Evolutionary conservation across 1,139 yeast genomes (phyloP).

Genomic region (Candida sp.): DNA sequence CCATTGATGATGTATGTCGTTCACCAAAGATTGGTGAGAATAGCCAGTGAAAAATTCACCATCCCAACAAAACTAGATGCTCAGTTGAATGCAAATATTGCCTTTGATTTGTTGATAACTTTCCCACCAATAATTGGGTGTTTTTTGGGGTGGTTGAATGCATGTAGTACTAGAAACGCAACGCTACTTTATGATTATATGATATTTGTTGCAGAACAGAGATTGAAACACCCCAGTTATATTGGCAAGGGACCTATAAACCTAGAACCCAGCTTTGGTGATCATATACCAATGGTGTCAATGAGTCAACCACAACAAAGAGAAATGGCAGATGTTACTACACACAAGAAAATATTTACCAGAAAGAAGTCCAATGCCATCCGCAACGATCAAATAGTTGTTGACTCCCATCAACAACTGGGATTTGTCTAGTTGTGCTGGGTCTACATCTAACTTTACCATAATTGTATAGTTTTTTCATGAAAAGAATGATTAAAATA

Average conservation of each 20-base stretch:
- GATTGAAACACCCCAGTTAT: conserved; percentile 20
- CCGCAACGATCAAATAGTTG: conserved; percentile 11
- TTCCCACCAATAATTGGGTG: conserved; percentile 80
- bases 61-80: conserved; percentile 61
- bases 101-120: conserved; percentile 68
- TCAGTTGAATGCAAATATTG: conserved; percentile 71
- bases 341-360: background rate
- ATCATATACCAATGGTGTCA: background rate
- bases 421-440: conserved; percentile 20
- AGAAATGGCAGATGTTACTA: background rate
- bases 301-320: conserved; percentile 4
- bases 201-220: conserved; percentile 31
- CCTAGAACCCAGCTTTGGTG: conserved; percentile 7
- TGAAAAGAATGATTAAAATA: background rate
- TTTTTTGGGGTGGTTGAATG: conserved; percentile 74
- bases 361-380: background rate
- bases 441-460: background rate
- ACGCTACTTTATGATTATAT: conserved; percentile 60
- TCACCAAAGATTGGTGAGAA: conserved; percentile 61
- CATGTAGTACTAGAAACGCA: conserved; percentile 88
- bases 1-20: conserved; percentile 77
- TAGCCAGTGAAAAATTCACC: conserved; percentile 52
- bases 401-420: conserved; percentile 24
- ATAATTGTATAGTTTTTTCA: too few relatives aligned
- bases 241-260: conserved; percentile 16